phyloP scores from a whole-genome alignment of 1,139 yeast genomes.

The Debaryomycetaceae sp. region DNA sequence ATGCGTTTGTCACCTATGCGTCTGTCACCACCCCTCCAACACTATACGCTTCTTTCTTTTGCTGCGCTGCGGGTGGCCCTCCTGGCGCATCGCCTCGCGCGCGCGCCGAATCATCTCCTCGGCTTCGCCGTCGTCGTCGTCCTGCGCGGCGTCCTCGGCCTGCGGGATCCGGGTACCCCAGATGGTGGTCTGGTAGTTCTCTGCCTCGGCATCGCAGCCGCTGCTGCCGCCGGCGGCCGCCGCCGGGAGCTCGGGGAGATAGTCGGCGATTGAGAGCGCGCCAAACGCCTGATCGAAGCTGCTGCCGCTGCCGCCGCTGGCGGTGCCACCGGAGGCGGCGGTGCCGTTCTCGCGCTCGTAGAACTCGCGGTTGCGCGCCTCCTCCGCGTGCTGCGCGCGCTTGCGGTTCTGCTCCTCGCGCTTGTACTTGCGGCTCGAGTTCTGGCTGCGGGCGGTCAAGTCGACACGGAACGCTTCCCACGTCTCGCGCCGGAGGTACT shows the following conservation, averaged over 20 bases:
- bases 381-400: constrained; percentile 60
- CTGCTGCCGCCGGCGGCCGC: constrained; percentile 1
- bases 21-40: no score
- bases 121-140: constrained; percentile 40
- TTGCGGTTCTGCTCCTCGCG: constrained; percentile 64
- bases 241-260: constrained; percentile 20
- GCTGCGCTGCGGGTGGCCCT: constrained; percentile 28
- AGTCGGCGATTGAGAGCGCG: constrained; percentile 28
- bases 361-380: constrained; percentile 51
- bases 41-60: constrained; percentile 41
- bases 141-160: constrained; percentile 23
- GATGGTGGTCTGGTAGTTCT: constrained; percentile 35
- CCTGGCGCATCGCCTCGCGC: constrained; percentile 40
- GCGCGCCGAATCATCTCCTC: constrained; percentile 49
- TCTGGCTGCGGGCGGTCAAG: constrained; percentile 54
- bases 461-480: constrained; percentile 57
- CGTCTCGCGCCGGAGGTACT: constrained; percentile 40
- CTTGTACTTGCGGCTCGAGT: constrained; percentile 48
- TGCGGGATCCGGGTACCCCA: constrained; percentile 61
- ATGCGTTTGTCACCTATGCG: no score
- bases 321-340: neutral
- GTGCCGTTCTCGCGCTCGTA: constrained; percentile 52
- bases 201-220: constrained; percentile 5
- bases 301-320: constrained; percentile 13
- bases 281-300: constrained; percentile 17